Conservation (phyloP, 2,329 filamentous ascomycete genomes). For the Delphinella strobiligena region DNA sequence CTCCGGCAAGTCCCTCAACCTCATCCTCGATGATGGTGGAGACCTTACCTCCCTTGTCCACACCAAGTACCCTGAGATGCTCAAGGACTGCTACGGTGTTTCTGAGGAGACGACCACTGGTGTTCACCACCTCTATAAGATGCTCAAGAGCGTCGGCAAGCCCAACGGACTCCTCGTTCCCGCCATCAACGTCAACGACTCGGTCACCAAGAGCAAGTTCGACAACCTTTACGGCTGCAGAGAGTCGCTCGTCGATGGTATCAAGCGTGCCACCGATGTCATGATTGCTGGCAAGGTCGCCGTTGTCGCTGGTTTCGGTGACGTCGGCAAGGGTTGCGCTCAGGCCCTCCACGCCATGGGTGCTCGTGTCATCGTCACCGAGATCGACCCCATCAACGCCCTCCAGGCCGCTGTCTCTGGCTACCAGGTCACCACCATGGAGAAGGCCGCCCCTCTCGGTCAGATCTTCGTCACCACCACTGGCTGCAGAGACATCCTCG, state of each 20-base stretch:
- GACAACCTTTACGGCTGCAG: slow-evolving; percentile 99
- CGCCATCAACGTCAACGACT: slow-evolving; percentile 99
- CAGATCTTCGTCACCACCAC: slow-evolving; percentile 99
- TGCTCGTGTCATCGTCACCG: slow-evolving; percentile 89
- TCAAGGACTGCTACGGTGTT: slow-evolving; percentile 95
- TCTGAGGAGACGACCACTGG: slow-evolving; percentile 99
- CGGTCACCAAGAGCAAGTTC: slow-evolving; percentile 99
- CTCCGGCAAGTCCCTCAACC: slow-evolving; percentile 89
- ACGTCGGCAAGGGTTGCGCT: slow-evolving; percentile 98
- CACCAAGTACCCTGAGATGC: slow-evolving; percentile 96
- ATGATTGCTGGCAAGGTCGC: slow-evolving; percentile 99
- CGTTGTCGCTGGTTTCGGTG: slow-evolving; percentile 95
- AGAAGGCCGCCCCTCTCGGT: slow-evolving; percentile 75
- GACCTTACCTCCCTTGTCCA: slow-evolving; percentile 94
- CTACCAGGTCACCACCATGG: slow-evolving; percentile 96
- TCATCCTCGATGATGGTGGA: slow-evolving; percentile 98
- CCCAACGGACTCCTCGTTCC: slow-evolving; percentile 68
- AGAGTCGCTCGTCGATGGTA: slow-evolving; percentile 96
- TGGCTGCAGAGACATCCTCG: slow-evolving; percentile 95
- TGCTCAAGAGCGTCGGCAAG: slow-evolving; percentile 71
- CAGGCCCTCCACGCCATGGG: slow-evolving; percentile 94
- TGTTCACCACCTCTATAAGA: slow-evolving; percentile 98
- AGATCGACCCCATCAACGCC: slow-evolving; percentile 98
- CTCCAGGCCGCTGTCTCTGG: slow-evolving; percentile 97
- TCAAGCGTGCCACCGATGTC: slow-evolving; percentile 99